Conservation (phyloP, 1,284 basidiomycete genomes). For the Chalciporus sp. region DNA sequence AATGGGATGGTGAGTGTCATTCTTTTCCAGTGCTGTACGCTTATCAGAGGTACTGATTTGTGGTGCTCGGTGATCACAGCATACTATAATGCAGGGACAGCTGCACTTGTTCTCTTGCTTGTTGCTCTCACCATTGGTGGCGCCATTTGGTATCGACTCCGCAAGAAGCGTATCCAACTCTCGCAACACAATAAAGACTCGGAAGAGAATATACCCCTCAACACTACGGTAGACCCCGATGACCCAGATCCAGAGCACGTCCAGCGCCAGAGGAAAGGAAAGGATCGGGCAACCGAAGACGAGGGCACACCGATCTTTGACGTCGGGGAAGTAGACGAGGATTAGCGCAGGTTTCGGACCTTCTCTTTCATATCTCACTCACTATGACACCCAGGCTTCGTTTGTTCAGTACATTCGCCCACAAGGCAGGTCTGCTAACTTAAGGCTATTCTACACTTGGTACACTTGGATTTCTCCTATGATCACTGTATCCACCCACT, state of each 20-base stretch:
- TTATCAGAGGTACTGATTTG: not conserved
- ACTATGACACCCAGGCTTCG: not conserved
- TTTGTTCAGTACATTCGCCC: not conserved
- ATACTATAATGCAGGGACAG: slow-evolving; percentile 91
- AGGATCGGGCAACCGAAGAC: slow-evolving; percentile 39
- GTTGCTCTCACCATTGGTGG: slow-evolving; percentile 71
- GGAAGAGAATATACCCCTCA: slow-evolving; percentile 60
- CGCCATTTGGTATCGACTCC: slow-evolving; percentile 72
- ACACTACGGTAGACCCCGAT: slow-evolving; percentile 35
- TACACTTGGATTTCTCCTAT: slow-evolving; percentile 64
- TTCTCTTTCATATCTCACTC: not conserved
- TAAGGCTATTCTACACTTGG: slow-evolving; percentile 31
- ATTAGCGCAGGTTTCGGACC: slow-evolving; percentile 8
- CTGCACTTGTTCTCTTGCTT: slow-evolving; percentile 78
- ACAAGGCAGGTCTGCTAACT: not conserved
- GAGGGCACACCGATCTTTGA: slow-evolving; percentile 42
- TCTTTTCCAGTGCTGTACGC: not conserved
- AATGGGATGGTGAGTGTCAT: slow-evolving; percentile 75
- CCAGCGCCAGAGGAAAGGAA: slow-evolving; percentile 41
- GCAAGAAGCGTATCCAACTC: slow-evolving; percentile 48
- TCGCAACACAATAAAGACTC: slow-evolving; percentile 31
- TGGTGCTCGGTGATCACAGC: slow-evolving; percentile 43
- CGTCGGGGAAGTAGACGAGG: slow-evolving; percentile 50
- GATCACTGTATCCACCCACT: slow-evolving; percentile 58
- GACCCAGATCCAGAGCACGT: slow-evolving; percentile 34